These are phyloP conservation scores for Fennellomyces sp. DNA, from an alignment of 371 early-diverging fungal genomes.

Conservation along the genomic window DNA sequence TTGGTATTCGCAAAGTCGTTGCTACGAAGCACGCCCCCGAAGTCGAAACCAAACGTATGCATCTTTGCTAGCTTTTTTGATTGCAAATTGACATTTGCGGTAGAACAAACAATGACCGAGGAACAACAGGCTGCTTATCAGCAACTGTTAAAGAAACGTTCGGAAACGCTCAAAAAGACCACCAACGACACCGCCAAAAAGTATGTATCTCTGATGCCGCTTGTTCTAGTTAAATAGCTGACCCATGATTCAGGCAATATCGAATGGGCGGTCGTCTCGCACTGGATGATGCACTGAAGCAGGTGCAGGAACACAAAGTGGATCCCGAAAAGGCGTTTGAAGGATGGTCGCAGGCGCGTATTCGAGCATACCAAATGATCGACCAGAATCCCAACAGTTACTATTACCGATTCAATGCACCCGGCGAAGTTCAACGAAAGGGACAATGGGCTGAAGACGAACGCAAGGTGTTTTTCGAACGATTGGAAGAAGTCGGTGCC, in stretches of 20 bases:
- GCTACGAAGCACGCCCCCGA: conserved; percentile 58
- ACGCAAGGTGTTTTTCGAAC: conserved; percentile 77
- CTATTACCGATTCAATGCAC: conserved; percentile 95
- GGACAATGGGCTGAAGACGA: conserved; percentile 90
- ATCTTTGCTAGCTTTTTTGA: neutral
- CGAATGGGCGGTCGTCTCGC: conserved; percentile 82
- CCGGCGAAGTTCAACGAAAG: conserved; percentile 90
- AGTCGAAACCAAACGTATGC: conserved; percentile 28
- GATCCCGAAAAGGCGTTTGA: conserved; percentile 86
- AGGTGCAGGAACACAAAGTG: conserved; percentile 73
- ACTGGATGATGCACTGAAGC: conserved; percentile 87
- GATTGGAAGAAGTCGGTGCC: conserved; percentile 85
- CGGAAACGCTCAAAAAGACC: conserved; percentile 76
- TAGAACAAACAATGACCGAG: conserved; percentile 62
- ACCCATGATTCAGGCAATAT: conserved; percentile 55
- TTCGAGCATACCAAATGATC: conserved; percentile 88
- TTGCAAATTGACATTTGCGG: neutral
- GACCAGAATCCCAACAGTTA: conserved; percentile 92
- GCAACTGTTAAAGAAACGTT: conserved; percentile 79
- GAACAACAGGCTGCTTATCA: conserved; percentile 84
- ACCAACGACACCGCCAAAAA: conserved; percentile 78
- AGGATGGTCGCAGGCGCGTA: conserved; percentile 94
- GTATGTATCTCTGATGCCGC: conserved; percentile 31
- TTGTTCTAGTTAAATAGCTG: neutral
- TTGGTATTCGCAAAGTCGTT: conserved; percentile 68